phyloP scores from a whole-genome alignment of 2,329 filamentous ascomycete species.

The Fusarium sublunatum region DNA sequence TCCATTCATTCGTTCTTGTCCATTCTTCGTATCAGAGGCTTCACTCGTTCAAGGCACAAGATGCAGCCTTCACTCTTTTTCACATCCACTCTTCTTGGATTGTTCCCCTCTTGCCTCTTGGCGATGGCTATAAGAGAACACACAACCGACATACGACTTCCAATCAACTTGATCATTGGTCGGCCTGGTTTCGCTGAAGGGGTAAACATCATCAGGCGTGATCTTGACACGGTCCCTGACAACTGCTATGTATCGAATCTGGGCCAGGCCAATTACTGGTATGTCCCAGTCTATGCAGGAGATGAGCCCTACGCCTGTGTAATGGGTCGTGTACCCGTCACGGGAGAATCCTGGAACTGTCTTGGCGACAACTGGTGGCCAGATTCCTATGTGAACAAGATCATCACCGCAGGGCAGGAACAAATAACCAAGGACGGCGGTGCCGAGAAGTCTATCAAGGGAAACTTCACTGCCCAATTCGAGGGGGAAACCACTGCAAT shows the following conservation, averaged over 20 bases:
- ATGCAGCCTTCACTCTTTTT: conserved; percentile 1
- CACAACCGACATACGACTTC: background rate
- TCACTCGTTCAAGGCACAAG: background rate
- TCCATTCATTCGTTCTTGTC: background rate
- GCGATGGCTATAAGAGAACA: conserved; percentile 2
- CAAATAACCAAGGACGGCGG: conserved; percentile 14
- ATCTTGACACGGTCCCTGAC: background rate
- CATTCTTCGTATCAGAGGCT: background rate
- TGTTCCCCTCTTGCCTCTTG: background rate
- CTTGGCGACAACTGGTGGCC: conserved; percentile 12
- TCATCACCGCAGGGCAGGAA: conserved; percentile 6
- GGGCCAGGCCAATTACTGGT: conserved; percentile 1
- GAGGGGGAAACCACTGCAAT: conserved; percentile 2
- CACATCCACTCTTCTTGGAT: background rate
- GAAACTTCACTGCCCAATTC: background rate
- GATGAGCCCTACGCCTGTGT: conserved; percentile 4
- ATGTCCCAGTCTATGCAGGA: background rate
- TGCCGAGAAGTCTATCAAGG: background rate
- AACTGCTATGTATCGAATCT: background rate
- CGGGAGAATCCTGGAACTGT: background rate
- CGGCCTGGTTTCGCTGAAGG: background rate
- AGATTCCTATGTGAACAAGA: conserved; percentile 11
- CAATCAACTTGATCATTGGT: background rate
- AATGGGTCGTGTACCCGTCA: background rate
- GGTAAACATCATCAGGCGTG: background rate